Base-by-base conservation (phyloP, 768 basidiomycete genomes). In the Tricholoma hemisulphureum region DNA sequence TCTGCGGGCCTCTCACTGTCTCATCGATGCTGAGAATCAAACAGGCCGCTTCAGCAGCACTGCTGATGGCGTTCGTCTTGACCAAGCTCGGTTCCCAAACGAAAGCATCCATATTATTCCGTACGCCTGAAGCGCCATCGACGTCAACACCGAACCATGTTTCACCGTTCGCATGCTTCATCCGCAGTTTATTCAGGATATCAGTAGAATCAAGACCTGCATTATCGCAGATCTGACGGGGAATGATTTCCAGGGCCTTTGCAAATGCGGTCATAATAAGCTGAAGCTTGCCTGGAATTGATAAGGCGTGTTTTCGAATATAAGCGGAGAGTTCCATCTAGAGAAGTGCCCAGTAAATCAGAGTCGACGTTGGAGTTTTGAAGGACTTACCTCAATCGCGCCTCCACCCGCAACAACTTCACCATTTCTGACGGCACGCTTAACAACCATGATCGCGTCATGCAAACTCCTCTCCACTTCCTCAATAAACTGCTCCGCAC, bases 361-460 rank as follows among this genome's bases (percentile, higher is more conserved):
- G 45, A 10, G 45, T 46, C 55, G 23, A 52, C 34, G 6, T 46
- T 13, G 56, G 29, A 20, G 43, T 18, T 26, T 26, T 4, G 41
- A 32, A 56, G 54, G 46, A 65, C 73, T 61, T 68, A 95, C 95
- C 85, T 98, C 97, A 55, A 92, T 89, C 13, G 97, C 97, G 60
- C 97, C 97, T 50, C 97, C 97, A 32, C 97, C 97, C 9, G 97
- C 97, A 32, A 99, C 97, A 51, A 99, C 88, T 55, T 96, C 91
- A 39, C 93, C 94, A 69, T 95, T 98, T 69, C 88, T 89, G 64
- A 99, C 88, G 4, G 97, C 95, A 53, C 97, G 83, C 75, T 97
- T 97, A 43, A 99, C 97, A n/a, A 99, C 95, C 95, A 98, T 98
- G 66, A 98, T 93, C 2, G 96, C 95, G 69, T 99, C 97, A 68